Evolutionary conservation across 2,329 filamentous ascomycete species (phyloP).

Genomic region (Grosmannia serpens): DNA sequence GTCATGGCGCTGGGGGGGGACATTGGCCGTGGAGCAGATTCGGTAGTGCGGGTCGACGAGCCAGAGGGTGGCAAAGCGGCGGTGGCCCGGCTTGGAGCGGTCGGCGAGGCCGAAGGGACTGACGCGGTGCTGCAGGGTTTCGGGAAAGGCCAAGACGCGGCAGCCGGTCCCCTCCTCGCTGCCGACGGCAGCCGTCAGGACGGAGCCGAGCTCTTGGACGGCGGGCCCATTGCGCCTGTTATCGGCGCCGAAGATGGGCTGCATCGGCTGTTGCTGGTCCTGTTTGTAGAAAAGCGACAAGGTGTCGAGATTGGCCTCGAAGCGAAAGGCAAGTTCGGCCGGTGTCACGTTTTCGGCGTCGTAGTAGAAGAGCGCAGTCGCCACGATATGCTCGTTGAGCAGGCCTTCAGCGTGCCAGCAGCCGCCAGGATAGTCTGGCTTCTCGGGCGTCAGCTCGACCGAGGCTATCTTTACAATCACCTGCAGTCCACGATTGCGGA

Average conservation of each 20-base stretch:
- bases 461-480: slow-evolving; percentile 50
- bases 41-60: slow-evolving; percentile 43
- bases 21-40: slow-evolving; percentile 31
- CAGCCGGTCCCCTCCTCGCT: slow-evolving; percentile 12
- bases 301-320: slow-evolving; percentile 7
- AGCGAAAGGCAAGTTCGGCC: slow-evolving; percentile 29
- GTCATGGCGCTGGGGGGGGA: slow-evolving; percentile 23
- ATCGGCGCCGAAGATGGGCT: background rate
- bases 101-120: slow-evolving; percentile 37
- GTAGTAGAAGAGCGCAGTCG: slow-evolving; percentile 40
- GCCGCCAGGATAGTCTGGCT: slow-evolving; percentile 29
- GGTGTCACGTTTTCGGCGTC: slow-evolving; percentile 37
- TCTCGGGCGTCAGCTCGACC: slow-evolving; percentile 44
- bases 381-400: slow-evolving; percentile 43
- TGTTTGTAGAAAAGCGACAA: slow-evolving; percentile 3
- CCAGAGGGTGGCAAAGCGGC: slow-evolving; percentile 44
- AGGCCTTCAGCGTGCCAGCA: slow-evolving; percentile 29
- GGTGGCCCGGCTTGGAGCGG: slow-evolving; percentile 36
- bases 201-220: slow-evolving; percentile 19
- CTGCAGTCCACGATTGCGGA: slow-evolving; percentile 35
- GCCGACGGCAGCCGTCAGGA: slow-evolving; percentile 19
- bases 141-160: slow-evolving; percentile 31
- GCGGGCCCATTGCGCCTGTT: background rate
- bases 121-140: slow-evolving; percentile 34
- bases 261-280: background rate